Evolutionary conservation across 2,329 filamentous ascomycete species (phyloP).

Genomic region (Lomentospora prolificans): DNA sequence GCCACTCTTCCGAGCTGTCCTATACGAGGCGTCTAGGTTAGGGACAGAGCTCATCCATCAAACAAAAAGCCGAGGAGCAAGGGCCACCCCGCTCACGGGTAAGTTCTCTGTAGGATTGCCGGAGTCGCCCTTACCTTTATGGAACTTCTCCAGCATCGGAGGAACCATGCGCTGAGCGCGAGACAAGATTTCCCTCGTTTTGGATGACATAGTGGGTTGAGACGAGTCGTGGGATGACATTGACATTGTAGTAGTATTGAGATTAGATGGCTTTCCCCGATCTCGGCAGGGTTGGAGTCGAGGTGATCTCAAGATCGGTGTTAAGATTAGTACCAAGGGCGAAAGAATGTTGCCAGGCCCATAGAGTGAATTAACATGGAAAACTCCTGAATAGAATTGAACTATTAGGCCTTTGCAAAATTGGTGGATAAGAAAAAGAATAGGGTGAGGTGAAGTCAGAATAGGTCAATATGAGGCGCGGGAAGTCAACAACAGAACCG

Average conservation of each 20-base stretch:
- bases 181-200: conserved; percentile 64
- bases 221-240: not conserved
- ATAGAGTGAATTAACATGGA: too few relatives aligned
- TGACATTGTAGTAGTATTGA: not conserved
- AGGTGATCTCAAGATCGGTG: not conserved
- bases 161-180: conserved; percentile 87
- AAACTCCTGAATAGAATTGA: too few relatives aligned
- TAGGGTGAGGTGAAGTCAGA: too few relatives aligned
- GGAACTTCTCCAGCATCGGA: conserved; percentile 89
- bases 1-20: conserved; percentile 86
- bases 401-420: too few relatives aligned
- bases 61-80: not conserved
- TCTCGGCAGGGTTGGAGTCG: not conserved
- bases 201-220: conserved; percentile 43
- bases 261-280: not conserved
- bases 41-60: not conserved
- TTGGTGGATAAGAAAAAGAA: too few relatives aligned
- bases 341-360: too few relatives aligned
- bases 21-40: conserved; percentile 22
- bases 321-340: too few relatives aligned
- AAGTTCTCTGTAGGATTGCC: not conserved
- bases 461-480: too few relatives aligned
- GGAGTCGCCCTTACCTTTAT: conserved; percentile 62
- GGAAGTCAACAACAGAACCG: too few relatives aligned
- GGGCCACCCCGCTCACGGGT: too few relatives aligned